Percentiles rank a stretch among this genome's conserved stretches.
phyloP scores from a whole-genome alignment of 1,284 basidiomycete species.

The Sphagnurus paluster region DNA sequence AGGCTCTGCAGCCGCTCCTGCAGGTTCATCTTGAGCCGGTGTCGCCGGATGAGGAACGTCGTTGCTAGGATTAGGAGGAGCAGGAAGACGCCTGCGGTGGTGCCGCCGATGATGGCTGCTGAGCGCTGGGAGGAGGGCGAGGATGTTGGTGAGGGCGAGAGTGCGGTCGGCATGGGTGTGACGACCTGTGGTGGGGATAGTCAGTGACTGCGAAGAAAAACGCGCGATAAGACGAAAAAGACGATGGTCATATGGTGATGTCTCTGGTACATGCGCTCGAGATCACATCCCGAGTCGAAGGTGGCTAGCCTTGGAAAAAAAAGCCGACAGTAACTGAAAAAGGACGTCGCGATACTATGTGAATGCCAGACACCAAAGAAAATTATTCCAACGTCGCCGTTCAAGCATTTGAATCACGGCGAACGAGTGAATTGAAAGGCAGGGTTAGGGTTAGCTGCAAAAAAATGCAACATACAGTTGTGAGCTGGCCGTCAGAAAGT shows the following conservation, averaged over 20 bases:
- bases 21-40: slow-evolving; percentile 22
- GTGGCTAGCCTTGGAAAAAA: no score
- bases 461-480: slow-evolving; percentile 12
- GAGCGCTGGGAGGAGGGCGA: slow-evolving; percentile 20
- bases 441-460: not conserved
- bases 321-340: no score
- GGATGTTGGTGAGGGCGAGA: slow-evolving; percentile 20
- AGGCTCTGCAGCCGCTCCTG: slow-evolving; percentile 17
- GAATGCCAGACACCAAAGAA: no score
- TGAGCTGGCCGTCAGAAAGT: slow-evolving; percentile 9
- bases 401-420: no score
- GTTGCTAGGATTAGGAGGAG: slow-evolving; percentile 26
- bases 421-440: not conserved
- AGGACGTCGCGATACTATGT: no score
- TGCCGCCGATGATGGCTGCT: slow-evolving; percentile 30
- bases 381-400: no score
- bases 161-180: slow-evolving; percentile 25
- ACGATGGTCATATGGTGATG: no score
- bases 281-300: no score
- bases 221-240: no score
- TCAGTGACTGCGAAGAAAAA: no score
- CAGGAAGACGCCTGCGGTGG: slow-evolving; percentile 24
- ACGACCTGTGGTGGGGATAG: not conserved
- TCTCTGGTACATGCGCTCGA: no score
- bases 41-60: slow-evolving; percentile 26